Evolutionary conservation across 352 stramenopile species (phyloP), one percentile per base, ranked within the genome.

Genomic region (Phytopythium sindhum): DNA sequence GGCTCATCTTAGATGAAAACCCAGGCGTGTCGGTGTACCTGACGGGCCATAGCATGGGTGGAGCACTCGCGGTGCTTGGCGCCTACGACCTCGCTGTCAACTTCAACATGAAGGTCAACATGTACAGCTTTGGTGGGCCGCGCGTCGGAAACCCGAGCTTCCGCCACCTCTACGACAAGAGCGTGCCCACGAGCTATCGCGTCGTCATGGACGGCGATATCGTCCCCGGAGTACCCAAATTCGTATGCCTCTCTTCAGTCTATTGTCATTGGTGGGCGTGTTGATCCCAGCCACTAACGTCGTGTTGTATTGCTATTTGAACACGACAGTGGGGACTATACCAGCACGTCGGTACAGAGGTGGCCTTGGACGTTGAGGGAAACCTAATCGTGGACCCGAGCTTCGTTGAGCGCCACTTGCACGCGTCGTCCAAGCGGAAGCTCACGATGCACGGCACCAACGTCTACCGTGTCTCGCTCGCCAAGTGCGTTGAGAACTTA

Each of bases 31-130:
- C 75, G 8, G 78, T 98, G 11, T 98, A 96, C 66, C 69, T 98
- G 14, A 97, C 91, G 14, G 95, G 95, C 0, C 94, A 98, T 71
- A 96, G 84, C 54, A 88, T 98, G 67, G 95, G 95, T 24, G 95
- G 90, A 14, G 89, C 90, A 6, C 72, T 98, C 28, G 91, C 95
- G 0, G 87, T 96, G 17, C 70, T 98, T 21, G 88, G 84, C 31
- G 88, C 86, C 5, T 95, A 95, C 64, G 88, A 96, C 62, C 72
- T 94, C 21, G 84, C 85, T 3, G 81, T 91, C 55, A 91, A 92
- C 68, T 91, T 93, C 64, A 91, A 69, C 66, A 91, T 93, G 73
- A 80, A 86, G 66, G 80, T 97, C 57, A 84, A 74, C 65, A 95
- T 97, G 88, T 96, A 95, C 69, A 97, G 93, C 68, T 97, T 97